phyloP scores from a whole-genome alignment of 805 yeast species.

The Candida khao-thaluensis region DNA sequence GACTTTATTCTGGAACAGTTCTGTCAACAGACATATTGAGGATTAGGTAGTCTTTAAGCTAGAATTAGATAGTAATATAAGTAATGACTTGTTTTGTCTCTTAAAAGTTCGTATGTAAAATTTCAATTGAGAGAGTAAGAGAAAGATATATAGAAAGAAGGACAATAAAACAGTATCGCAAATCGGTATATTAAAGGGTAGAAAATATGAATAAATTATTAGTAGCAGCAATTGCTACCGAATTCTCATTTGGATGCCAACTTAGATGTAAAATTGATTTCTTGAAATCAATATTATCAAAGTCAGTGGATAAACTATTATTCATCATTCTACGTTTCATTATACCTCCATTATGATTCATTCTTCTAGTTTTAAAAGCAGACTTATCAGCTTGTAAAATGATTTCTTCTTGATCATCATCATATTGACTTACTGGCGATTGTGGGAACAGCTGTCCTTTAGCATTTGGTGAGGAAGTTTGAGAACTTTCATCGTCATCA shows the following conservation, averaged over 20 bases:
- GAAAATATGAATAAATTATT: slow-evolving; percentile 87
- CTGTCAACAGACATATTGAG: slow-evolving; percentile 81
- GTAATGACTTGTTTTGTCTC: background rate
- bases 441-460: slow-evolving; percentile 22
- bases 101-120: too few relatives aligned
- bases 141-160: too few relatives aligned
- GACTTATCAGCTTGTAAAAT: slow-evolving; percentile 96
- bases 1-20: slow-evolving; percentile 95
- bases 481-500: slow-evolving; percentile 34
- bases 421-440: slow-evolving; percentile 32
- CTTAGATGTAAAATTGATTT: slow-evolving; percentile 92
- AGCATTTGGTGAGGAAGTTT: slow-evolving; percentile 11
- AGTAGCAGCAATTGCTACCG: slow-evolving; percentile 97
- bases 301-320: slow-evolving; percentile 60
- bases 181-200: slow-evolving; percentile 47
- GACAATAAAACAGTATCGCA: too few relatives aligned
- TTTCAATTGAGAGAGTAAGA: background rate
- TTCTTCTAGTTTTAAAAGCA: slow-evolving; percentile 82
- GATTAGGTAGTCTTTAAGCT: slow-evolving; percentile 19
- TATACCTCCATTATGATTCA: slow-evolving; percentile 37
- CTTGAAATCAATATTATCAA: slow-evolving; percentile 85
- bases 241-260: slow-evolving; percentile 97
- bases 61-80: too few relatives aligned
- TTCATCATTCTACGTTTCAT: slow-evolving; percentile 52
- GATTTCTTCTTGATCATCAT: slow-evolving; percentile 53